A percentile compares a stretch with the other conserved stretches of the same genome.
Evolutionary conservation across 805 yeast species (phyloP).

Genomic region (Candida hispaniensis): DNA sequence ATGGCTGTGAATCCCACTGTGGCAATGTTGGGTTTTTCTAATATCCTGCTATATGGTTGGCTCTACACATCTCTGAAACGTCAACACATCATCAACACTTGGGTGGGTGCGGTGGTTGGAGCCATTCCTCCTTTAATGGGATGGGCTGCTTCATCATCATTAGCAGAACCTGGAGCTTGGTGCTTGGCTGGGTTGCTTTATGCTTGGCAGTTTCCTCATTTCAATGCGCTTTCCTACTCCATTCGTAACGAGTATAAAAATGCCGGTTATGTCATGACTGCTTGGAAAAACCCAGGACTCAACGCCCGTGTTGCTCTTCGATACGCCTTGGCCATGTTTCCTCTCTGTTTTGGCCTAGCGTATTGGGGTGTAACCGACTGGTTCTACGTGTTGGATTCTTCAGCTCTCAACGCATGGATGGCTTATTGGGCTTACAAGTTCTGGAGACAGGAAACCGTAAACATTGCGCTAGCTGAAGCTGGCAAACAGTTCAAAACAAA

Average conservation of each 20-base stretch:
- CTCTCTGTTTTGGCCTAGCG: constrained; percentile 73
- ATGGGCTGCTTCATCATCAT: constrained; percentile 73
- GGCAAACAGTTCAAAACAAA: constrained; percentile 26
- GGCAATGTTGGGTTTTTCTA: constrained; percentile 65
- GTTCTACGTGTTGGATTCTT: constrained; percentile 70
- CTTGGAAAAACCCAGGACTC: constrained; percentile 79
- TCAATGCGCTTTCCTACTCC: constrained; percentile 81
- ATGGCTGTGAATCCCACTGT: constrained; percentile 82
- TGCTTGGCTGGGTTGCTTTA: constrained; percentile 76
- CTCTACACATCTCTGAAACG: constrained; percentile 84
- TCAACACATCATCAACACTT: constrained; percentile 74
- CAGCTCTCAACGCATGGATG: constrained; percentile 77
- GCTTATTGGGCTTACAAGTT: constrained; percentile 67
- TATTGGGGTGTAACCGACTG: constrained; percentile 76
- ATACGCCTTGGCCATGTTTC: constrained; percentile 87
- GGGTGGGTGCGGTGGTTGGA: constrained; percentile 99
- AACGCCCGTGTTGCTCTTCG: constrained; percentile 91
- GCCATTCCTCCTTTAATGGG: constrained; percentile 99
- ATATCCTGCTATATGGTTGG: constrained; percentile 81
- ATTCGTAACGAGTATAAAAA: constrained; percentile 76
- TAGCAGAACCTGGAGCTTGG: constrained; percentile 90
- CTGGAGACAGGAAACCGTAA: constrained; percentile 68
- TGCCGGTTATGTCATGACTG: constrained; percentile 98
- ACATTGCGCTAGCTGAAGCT: constrained; percentile 16
- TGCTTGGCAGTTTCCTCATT: constrained; percentile 99